A percentile compares a stretch with the other conserved stretches of the same genome.
These are phyloP conservation scores for Parachlorella kessleri DNA, from an alignment of 139 green algal genomes.

Conservation along the genomic window DNA sequence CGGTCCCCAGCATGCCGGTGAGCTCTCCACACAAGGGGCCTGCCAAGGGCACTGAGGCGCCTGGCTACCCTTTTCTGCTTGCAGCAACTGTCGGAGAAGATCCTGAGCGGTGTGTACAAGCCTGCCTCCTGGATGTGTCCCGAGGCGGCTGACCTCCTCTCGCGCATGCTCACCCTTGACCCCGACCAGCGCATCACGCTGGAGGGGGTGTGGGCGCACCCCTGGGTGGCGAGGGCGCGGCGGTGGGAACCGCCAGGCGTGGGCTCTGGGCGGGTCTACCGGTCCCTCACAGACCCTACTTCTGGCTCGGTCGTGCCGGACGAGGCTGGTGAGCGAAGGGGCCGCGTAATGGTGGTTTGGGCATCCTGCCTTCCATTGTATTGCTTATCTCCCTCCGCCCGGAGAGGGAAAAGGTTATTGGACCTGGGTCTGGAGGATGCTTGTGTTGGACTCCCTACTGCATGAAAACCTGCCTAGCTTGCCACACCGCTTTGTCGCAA, in stretches of 20 bases:
- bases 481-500: too few species aligned
- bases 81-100: constrained; percentile 27
- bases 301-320: constrained; percentile 13
- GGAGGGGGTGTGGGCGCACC: constrained; percentile 46
- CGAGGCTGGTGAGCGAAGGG: constrained; percentile 1
- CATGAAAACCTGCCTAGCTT: too few species aligned
- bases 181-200: constrained; percentile 61
- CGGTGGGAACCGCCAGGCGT: constrained; percentile 27
- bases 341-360: background rate
- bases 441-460: too few species aligned
- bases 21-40: too few species aligned
- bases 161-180: constrained; percentile 79
- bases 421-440: too few species aligned
- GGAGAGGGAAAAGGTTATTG: too few species aligned
- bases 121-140: constrained; percentile 26
- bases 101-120: constrained; percentile 48
- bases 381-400: background rate
- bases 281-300: constrained; percentile 15
- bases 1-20: too few species aligned
- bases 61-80: background rate
- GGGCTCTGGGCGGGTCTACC: constrained; percentile 12
- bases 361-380: background rate
- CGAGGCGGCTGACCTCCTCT: constrained; percentile 48
- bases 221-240: constrained; percentile 38
- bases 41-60: too few species aligned